These are phyloP conservation scores for Metschnikowia kofuensis DNA, from an alignment of 805 yeast genomes.

Conservation along the genomic window DNA sequence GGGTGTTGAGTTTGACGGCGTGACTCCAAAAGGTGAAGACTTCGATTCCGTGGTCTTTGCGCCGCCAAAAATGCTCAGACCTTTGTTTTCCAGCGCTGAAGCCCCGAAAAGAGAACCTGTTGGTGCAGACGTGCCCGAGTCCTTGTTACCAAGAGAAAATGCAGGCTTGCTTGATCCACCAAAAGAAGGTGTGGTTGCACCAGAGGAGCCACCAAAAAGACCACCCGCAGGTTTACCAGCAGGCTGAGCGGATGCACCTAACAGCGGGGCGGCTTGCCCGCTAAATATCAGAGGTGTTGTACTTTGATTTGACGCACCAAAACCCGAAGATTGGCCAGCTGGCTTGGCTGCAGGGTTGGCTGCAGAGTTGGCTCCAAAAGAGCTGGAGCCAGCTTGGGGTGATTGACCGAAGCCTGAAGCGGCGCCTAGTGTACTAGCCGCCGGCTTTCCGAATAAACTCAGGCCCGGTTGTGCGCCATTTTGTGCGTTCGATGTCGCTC, in stretches of 20 bases:
- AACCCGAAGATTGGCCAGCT: not conserved
- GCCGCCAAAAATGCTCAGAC: conserved; percentile 7
- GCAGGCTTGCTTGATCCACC: conserved; percentile 10
- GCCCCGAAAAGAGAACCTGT: conserved; percentile 4
- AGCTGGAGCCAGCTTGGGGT: not conserved
- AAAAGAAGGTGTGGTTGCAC: conserved; percentile 1
- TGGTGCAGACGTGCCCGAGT: not conserved
- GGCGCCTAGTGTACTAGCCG: not conserved
- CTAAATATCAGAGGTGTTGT: not conserved
- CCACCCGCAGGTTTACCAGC: conserved; percentile 1
- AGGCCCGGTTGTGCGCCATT: conserved; percentile 1
- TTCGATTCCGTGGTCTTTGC: conserved; percentile 19
- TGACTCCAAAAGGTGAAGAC: conserved; percentile 9
- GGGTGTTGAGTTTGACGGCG: conserved; percentile 5
- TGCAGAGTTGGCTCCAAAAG: not conserved
- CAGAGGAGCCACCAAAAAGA: conserved; percentile 5
- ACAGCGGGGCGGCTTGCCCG: not conserved
- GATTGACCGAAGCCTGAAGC: not conserved
- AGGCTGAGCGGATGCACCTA: not conserved
- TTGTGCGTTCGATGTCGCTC: not conserved
- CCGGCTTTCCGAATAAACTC: conserved; percentile 2
- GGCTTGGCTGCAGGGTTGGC: not conserved
- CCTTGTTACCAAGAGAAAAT: conserved; percentile 12
- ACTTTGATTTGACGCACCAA: not conserved
- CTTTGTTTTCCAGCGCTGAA: not conserved